Percentiles rank a stretch among this genome's conserved stretches.
phyloP scores from a whole-genome alignment of 2,329 filamentous ascomycete species.

The Stenocarpella maydis region DNA sequence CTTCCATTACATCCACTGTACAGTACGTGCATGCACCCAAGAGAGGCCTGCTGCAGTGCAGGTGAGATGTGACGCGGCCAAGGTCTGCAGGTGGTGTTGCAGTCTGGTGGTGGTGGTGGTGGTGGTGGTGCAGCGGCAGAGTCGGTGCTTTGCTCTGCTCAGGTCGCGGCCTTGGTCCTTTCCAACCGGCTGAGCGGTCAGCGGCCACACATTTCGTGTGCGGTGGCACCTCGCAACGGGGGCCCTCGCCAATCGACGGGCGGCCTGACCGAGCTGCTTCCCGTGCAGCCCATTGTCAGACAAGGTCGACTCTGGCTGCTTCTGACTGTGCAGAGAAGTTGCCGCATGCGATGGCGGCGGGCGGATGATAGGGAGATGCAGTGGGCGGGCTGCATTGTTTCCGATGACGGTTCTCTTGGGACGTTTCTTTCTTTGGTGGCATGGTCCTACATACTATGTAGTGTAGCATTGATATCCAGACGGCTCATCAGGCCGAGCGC shows the following conservation, averaged over 20 bases:
- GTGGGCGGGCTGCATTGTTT: background rate
- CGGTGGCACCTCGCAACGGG: constrained; percentile 32
- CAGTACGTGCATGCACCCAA: constrained; percentile 30
- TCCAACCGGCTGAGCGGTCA: constrained; percentile 34
- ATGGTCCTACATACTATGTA: too few relatives aligned
- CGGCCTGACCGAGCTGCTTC: constrained; percentile 32
- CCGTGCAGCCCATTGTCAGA: constrained; percentile 32
- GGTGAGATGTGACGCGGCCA: constrained; percentile 34
- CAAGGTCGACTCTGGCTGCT: constrained; percentile 25
- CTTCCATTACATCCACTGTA: constrained; percentile 28
- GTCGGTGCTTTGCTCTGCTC: constrained; percentile 1
- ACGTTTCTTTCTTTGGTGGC: constrained; percentile 12
- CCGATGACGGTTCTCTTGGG: background rate
- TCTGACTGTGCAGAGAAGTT: constrained; percentile 11
- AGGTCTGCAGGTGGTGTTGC: constrained; percentile 18
- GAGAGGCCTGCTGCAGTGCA: constrained; percentile 20
- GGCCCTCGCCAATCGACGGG: constrained; percentile 31
- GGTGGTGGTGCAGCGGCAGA: background rate
- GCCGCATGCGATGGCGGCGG: background rate
- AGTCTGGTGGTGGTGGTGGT: too few relatives aligned
- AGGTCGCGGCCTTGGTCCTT: constrained; percentile 9
- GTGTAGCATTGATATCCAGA: constrained; percentile 15
- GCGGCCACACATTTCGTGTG: constrained; percentile 31
- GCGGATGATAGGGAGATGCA: background rate
- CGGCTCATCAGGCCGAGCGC: constrained; percentile 29